Conservation (phyloP, 805 yeast genomes). For the Lipomyces japonicus region DNA sequence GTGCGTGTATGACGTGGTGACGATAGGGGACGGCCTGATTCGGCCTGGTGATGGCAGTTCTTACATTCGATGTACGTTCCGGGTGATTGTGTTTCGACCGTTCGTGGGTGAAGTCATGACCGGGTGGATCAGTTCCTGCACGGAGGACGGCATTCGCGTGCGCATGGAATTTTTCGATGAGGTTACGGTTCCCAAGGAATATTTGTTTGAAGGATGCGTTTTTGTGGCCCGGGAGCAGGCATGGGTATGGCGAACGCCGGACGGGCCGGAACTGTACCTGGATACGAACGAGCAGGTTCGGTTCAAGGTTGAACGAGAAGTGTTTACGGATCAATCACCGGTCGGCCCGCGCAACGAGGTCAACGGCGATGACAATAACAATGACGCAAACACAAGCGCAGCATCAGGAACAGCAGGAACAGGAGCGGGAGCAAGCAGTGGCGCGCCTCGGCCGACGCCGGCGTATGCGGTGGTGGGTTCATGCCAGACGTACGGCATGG, state of each 20-base stretch:
- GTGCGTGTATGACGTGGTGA: conserved; percentile 75
- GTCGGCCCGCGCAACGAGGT: conserved; percentile 46
- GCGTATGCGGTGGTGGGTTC: conserved; percentile 84
- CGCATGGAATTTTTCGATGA: conserved; percentile 88
- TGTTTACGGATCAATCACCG: conserved; percentile 80
- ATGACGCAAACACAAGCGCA: conserved; percentile 25
- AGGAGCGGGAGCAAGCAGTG: conserved; percentile 6
- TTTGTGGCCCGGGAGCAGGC: conserved; percentile 73
- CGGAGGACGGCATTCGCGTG: conserved; percentile 79
- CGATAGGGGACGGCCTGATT: conserved; percentile 82
- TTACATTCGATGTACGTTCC: conserved; percentile 41
- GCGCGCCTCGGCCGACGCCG: conserved; percentile 45
- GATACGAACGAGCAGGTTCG: conserved; percentile 90
- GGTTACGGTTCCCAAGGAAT: conserved; percentile 77
- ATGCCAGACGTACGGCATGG: conserved; percentile 96
- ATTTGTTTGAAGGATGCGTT: conserved; percentile 73
- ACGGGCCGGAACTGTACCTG: conserved; percentile 70
- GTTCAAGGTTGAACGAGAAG: conserved; percentile 85
- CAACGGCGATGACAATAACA: conserved; percentile 31
- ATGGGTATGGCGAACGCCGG: conserved; percentile 85
- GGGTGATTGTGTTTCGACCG: conserved; percentile 84
- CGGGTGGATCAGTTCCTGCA: conserved; percentile 89
- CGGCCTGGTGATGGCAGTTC: conserved; percentile 92
- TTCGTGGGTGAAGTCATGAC: conserved; percentile 88
- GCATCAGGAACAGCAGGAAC: conserved; percentile 7